Conservation (phyloP, 1,284 basidiomycete species). For the Puccinia brachypodii region DNA sequence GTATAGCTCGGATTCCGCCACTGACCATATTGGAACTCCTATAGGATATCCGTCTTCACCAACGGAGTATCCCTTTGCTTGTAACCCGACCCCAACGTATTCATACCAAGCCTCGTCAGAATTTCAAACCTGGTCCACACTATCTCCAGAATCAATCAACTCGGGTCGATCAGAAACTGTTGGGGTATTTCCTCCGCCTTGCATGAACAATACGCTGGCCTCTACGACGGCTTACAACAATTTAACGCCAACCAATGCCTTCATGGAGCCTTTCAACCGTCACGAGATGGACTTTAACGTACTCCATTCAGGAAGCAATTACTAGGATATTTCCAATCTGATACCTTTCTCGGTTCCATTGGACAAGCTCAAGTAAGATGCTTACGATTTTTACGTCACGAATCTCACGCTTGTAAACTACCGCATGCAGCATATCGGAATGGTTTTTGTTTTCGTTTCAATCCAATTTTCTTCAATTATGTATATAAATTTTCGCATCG, state of each 20-base stretch:
- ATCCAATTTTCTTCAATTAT: neutral
- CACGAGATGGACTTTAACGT: conserved; percentile 1
- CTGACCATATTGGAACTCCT: neutral
- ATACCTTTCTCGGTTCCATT: neutral
- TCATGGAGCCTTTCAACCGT: neutral
- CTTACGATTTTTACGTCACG: neutral
- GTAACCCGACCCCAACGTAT: neutral
- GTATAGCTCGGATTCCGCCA: neutral
- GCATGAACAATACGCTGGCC: conserved; percentile 2
- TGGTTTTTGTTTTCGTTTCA: neutral
- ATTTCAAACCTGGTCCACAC: conserved; percentile 1
- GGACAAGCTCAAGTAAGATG: neutral
- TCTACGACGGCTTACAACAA: neutral
- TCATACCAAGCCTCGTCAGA: conserved; percentile 13
- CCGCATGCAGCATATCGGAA: neutral
- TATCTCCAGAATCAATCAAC: conserved; percentile 31
- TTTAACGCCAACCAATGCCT: neutral
- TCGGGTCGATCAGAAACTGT: conserved; percentile 1
- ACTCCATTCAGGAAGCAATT: neutral
- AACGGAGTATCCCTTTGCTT: conserved; percentile 3
- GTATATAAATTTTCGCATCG: neutral
- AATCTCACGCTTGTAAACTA: neutral
- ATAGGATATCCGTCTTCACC: conserved; percentile 21
- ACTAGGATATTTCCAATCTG: neutral
- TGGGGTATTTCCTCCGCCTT: neutral